Percentiles rank a stretch among this genome's conserved stretches.
phyloP scores from a whole-genome alignment of 805 yeast species.

The Lipomyces japonicus region DNA sequence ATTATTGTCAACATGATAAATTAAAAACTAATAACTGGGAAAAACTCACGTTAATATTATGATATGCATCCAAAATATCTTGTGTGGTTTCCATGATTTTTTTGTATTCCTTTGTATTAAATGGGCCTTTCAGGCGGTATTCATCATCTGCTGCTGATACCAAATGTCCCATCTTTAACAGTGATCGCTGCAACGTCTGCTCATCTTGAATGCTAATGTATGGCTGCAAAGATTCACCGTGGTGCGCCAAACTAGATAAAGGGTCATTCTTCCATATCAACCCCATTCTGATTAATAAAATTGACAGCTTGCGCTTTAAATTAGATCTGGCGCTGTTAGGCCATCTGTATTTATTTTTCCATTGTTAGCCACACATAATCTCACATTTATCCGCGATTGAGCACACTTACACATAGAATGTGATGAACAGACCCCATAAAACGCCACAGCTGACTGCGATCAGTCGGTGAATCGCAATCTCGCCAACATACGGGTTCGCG shows the following conservation, averaged over 20 bases:
- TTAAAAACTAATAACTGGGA: neutral
- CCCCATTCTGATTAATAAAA: slow-evolving; percentile 77
- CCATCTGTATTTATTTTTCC: slow-evolving; percentile 46
- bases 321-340: slow-evolving; percentile 75
- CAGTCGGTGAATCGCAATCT: slow-evolving; percentile 74
- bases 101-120: slow-evolving; percentile 53
- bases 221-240: slow-evolving; percentile 5
- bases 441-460: slow-evolving; percentile 70
- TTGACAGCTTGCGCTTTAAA: slow-evolving; percentile 59
- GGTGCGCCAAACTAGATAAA: slow-evolving; percentile 37
- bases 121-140: slow-evolving; percentile 67
- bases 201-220: slow-evolving; percentile 18
- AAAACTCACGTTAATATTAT: slow-evolving; percentile 55
- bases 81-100: slow-evolving; percentile 55
- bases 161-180: slow-evolving; percentile 26
- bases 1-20: neutral
- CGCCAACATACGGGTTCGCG: slow-evolving; percentile 59
- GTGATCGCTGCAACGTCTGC: slow-evolving; percentile 19
- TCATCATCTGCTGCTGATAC: slow-evolving; percentile 45
- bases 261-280: slow-evolving; percentile 78
- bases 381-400: too few species aligned
- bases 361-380: slow-evolving; percentile 54
- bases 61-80: slow-evolving; percentile 67
- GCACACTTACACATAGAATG: slow-evolving; percentile 38
- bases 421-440: slow-evolving; percentile 69